These are phyloP conservation scores for Boletus insuetus DNA, from an alignment of 768 basidiomycete genomes.

Conservation along the genomic window DNA sequence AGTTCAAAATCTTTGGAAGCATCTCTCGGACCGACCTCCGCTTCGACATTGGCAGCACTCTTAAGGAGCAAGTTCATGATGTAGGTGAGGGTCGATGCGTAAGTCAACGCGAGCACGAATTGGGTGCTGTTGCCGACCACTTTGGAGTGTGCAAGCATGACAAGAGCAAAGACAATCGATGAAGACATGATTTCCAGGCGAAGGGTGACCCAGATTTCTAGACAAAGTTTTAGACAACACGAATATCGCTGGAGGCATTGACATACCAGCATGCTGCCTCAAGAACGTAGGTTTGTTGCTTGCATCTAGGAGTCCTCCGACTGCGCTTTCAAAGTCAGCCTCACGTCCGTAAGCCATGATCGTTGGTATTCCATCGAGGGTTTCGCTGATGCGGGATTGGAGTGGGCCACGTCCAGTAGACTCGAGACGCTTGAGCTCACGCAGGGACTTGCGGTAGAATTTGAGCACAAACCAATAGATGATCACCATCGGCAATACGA, in stretches of 20 bases:
- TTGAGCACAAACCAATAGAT: conserved; percentile 41
- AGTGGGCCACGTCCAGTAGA: conserved; percentile 45
- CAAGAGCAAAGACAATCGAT: conserved; percentile 21
- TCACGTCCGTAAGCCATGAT: conserved; percentile 46
- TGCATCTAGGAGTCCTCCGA: conserved; percentile 21
- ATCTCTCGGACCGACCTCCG: conserved; percentile 16
- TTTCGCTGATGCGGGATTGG: conserved; percentile 52
- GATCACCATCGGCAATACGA: conserved; percentile 25
- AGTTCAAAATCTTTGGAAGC: not conserved
- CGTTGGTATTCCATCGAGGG: conserved; percentile 44
- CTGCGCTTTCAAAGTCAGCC: conserved; percentile 23
- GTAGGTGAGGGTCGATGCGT: conserved; percentile 25
- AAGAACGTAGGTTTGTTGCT: conserved; percentile 31
- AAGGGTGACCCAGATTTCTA: conserved; percentile 33
- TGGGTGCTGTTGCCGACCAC: conserved; percentile 22
- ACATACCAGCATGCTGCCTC: conserved; percentile 25
- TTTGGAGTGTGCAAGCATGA: conserved; percentile 27
- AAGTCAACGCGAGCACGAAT: conserved; percentile 30
- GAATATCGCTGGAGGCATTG: not conserved
- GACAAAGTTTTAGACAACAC: not conserved
- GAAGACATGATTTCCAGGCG: conserved; percentile 32
- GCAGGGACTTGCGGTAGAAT: conserved; percentile 47
- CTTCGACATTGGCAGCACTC: conserved; percentile 27
- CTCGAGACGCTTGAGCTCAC: conserved; percentile 47
- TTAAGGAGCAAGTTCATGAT: conserved; percentile 29